These are phyloP conservation scores for Neurospora intermedia DNA, from an alignment of 495 filamentous ascomycete genomes.

Conservation along the genomic window DNA sequence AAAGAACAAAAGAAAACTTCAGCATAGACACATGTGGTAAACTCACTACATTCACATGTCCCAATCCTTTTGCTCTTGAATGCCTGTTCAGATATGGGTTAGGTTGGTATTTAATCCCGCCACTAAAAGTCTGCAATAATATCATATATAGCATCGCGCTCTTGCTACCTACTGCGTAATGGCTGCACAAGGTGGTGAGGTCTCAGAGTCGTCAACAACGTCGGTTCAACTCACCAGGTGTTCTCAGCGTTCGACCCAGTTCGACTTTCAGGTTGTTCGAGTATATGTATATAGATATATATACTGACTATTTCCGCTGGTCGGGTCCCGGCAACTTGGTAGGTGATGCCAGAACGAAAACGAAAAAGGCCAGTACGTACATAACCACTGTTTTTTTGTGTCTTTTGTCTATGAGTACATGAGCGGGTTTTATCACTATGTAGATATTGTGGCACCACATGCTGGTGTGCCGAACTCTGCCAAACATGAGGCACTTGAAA, in stretches of 20 bases:
- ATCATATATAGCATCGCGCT: not conserved
- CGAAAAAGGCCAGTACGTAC: too few relatives aligned
- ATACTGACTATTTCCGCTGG: conserved; percentile 25
- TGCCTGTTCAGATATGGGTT: not conserved
- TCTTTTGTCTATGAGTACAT: too few relatives aligned
- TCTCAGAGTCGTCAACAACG: not conserved
- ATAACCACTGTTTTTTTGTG: too few relatives aligned
- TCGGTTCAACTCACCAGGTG: not conserved
- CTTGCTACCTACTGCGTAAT: not conserved
- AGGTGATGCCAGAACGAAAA: too few relatives aligned
- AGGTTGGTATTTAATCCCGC: not conserved
- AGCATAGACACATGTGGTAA: not conserved
- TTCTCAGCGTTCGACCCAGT: not conserved
- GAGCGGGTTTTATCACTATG: too few relatives aligned
- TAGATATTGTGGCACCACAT: too few relatives aligned
- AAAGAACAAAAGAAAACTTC: not conserved
- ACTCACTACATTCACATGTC: not conserved
- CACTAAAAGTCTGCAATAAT: not conserved
- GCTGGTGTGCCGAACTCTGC: too few relatives aligned
- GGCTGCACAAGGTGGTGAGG: not conserved
- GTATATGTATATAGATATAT: not conserved
- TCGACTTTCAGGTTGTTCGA: not conserved
- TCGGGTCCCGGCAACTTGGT: conserved; percentile 46
- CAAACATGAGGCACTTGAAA: too few relatives aligned
- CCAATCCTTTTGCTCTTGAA: not conserved